A percentile compares a stretch with the other conserved stretches of the same genome.
These are phyloP conservation scores for Bruguiera hainesii DNA, from an alignment of 441 rosid genomes.

Conservation along the genomic window DNA sequence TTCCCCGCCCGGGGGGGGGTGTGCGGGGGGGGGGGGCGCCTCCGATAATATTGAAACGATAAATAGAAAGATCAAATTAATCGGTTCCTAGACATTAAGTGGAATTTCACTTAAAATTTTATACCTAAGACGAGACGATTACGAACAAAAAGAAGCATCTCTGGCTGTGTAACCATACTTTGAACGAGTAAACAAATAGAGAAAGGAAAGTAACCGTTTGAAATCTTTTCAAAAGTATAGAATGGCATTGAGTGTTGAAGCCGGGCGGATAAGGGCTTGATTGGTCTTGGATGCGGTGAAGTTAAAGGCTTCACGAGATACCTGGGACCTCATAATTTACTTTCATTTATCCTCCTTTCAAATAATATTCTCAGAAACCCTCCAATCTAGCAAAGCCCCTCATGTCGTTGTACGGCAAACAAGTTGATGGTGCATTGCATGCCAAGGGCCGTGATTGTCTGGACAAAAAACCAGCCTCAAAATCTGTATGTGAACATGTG, in stretches of 20 bases:
- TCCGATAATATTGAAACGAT: too few relatives aligned
- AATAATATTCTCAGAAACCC: neutral
- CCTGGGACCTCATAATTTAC: slow-evolving; percentile 22
- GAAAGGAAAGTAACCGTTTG: slow-evolving; percentile 1
- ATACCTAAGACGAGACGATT: too few relatives aligned
- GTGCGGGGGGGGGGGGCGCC: too few relatives aligned
- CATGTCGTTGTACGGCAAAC: neutral
- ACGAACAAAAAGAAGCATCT: too few relatives aligned
- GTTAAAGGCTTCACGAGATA: slow-evolving; percentile 43
- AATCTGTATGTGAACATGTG: too few relatives aligned
- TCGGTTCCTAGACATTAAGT: too few relatives aligned
- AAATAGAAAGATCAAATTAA: too few relatives aligned
- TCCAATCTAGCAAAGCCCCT: neutral
- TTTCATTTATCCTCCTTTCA: neutral
- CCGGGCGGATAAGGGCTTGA: slow-evolving; percentile 17
- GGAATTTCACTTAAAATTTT: too few relatives aligned
- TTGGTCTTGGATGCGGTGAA: slow-evolving; percentile 38
- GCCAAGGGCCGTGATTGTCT: too few relatives aligned
- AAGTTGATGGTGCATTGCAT: too few relatives aligned
- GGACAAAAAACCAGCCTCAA: too few relatives aligned
- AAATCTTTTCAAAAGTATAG: neutral
- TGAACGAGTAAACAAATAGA: neutral
- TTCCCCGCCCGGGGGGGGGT: too few relatives aligned
- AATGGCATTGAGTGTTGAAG: neutral
- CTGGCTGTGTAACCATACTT: neutral